These are phyloP conservation scores for Arachis stenosperma DNA, from an alignment of 306 rosid genomes.

Conservation along the genomic window DNA sequence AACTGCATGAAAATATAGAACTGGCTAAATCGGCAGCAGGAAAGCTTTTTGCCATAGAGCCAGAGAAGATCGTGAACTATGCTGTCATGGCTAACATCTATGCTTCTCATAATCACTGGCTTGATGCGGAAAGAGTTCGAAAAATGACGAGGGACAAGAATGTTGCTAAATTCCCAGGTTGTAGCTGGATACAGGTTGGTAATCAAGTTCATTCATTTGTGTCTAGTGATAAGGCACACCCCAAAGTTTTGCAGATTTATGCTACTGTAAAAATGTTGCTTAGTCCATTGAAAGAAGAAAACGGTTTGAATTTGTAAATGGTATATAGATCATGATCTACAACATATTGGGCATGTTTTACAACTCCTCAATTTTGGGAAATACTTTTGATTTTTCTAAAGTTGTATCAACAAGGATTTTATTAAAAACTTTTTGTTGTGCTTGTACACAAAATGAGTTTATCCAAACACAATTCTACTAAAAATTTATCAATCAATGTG, in stretches of 20 bases:
- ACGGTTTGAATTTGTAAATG: slow-evolving; percentile 28
- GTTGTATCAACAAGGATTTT: background rate
- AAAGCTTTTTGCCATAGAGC: slow-evolving; percentile 59
- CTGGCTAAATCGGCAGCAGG: slow-evolving; percentile 69
- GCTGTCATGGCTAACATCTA: slow-evolving; percentile 64
- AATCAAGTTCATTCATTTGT: slow-evolving; percentile 57
- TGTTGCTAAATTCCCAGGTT: slow-evolving; percentile 58
- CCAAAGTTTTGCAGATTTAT: slow-evolving; percentile 49
- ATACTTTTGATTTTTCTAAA: too few species aligned
- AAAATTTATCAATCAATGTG: too few species aligned
- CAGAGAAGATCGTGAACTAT: slow-evolving; percentile 59
- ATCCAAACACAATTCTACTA: too few species aligned
- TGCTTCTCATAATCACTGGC: slow-evolving; percentile 71
- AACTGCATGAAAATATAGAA: slow-evolving; percentile 54
- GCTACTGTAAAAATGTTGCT: slow-evolving; percentile 48
- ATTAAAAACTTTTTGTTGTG: too few species aligned
- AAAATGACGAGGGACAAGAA: slow-evolving; percentile 47
- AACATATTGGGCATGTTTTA: too few species aligned
- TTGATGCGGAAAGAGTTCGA: slow-evolving; percentile 61
- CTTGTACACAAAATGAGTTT: too few species aligned
- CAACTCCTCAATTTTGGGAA: background rate
- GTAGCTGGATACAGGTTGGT: slow-evolving; percentile 71
- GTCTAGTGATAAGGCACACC: slow-evolving; percentile 59
- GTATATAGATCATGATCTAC: slow-evolving; percentile 1
- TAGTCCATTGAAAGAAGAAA: slow-evolving; percentile 52